Percentiles rank a stretch among this genome's conserved stretches.
Conservation (phyloP, 192 early-diverging fungal genomes). For the Coemansia sp. region DNA sequence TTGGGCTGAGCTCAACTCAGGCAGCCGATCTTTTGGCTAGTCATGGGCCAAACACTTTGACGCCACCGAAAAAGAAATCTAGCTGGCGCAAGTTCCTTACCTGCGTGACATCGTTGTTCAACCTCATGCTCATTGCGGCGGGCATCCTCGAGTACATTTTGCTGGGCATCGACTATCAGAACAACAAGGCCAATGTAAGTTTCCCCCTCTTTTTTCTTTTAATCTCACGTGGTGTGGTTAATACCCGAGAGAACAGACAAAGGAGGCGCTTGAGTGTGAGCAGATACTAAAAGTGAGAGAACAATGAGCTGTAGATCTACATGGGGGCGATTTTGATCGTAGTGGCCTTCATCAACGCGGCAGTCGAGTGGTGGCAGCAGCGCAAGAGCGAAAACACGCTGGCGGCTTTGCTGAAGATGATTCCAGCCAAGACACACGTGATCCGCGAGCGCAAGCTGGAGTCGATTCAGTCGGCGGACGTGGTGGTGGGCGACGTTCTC, state of each 20-base stretch:
- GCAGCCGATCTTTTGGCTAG: conserved; percentile 65
- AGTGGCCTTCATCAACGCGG: conserved; percentile 89
- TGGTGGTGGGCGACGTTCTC: conserved; percentile 89
- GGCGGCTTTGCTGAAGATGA: conserved; percentile 89
- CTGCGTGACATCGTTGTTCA: conserved; percentile 80
- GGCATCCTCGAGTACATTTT: conserved; percentile 83
- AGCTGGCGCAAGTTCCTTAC: conserved; percentile 75
- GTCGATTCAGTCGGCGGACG: conserved; percentile 66
- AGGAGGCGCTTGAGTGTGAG: neutral
- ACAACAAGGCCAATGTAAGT: conserved; percentile 74
- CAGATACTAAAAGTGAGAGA: neutral
- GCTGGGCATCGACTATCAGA: conserved; percentile 69
- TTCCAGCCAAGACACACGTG: conserved; percentile 79
- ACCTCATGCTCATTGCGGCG: conserved; percentile 81
- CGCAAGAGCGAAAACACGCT: conserved; percentile 88
- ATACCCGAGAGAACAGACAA: neutral
- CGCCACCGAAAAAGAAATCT: conserved; percentile 83
- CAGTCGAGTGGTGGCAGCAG: conserved; percentile 90
- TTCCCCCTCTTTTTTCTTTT: neutral
- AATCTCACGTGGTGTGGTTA: neutral
- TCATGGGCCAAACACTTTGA: conserved; percentile 83
- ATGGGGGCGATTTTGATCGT: conserved; percentile 85
- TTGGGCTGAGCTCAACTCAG: conserved; percentile 64
- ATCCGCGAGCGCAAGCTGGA: conserved; percentile 74
- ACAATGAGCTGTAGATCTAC: conserved; percentile 61